phyloP scores from a whole-genome alignment of 2,329 filamentous ascomycete genomes.

The Geoglossum cookeanum region DNA sequence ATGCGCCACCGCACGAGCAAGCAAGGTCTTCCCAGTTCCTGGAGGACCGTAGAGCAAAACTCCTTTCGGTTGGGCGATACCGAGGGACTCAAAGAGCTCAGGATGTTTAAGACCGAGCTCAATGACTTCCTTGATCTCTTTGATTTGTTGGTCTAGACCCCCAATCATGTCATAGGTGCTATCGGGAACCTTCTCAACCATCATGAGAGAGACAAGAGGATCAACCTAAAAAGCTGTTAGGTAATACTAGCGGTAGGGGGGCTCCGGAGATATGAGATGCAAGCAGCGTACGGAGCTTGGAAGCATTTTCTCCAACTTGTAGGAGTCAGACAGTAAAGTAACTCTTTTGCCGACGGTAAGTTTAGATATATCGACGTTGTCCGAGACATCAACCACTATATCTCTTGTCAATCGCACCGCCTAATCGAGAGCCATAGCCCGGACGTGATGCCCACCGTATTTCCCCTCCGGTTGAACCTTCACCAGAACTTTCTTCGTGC shows the following conservation, averaged over 20 bases:
- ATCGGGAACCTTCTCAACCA: constrained; percentile 99
- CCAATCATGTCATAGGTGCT: constrained; percentile 99
- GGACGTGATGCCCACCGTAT: constrained; percentile 51
- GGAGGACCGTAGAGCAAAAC: constrained; percentile 92
- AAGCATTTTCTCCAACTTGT: constrained; percentile 97
- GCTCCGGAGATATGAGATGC: not conserved
- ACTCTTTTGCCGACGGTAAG: constrained; percentile 96
- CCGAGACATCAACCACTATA: constrained; percentile 83
- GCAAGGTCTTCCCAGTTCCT: constrained; percentile 88
- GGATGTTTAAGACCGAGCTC: constrained; percentile 96
- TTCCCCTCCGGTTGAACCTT: constrained; percentile 99
- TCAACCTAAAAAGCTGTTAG: constrained; percentile 34
- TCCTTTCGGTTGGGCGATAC: constrained; percentile 95
- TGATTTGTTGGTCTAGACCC: constrained; percentile 95
- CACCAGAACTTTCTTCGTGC: constrained; percentile 96
- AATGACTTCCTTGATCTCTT: constrained; percentile 99
- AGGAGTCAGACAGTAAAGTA: constrained; percentile 86
- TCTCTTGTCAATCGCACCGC: constrained; percentile 8
- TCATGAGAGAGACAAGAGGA: constrained; percentile 97
- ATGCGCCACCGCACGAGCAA: constrained; percentile 89
- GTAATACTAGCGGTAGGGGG: not conserved
- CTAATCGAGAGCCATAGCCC: not conserved
- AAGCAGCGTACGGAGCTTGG: constrained; percentile 51
- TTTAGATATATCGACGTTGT: constrained; percentile 85
- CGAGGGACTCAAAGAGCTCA: constrained; percentile 95